These are phyloP conservation scores for Sphenostylis stenocarpa DNA, from an alignment of 306 rosid genomes.

Conservation along the genomic window DNA sequence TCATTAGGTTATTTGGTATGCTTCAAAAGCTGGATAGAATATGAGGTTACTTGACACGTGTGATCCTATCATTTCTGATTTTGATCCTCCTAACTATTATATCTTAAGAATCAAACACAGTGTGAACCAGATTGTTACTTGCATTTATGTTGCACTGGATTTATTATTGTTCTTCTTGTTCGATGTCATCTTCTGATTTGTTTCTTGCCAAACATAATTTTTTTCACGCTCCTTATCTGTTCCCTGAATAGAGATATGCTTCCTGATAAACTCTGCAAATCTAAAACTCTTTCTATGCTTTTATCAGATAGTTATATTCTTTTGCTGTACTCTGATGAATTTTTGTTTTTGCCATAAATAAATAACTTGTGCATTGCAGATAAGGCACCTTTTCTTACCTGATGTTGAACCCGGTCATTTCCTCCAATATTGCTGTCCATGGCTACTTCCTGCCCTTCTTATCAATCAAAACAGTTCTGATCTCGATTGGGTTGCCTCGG, in stretches of 20 bases:
- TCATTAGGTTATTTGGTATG: not conserved
- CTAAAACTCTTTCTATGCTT: not conserved
- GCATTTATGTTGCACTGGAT: not conserved
- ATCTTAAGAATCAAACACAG: not conserved
- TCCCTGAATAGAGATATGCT: not conserved
- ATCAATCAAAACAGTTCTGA: conserved; percentile 61
- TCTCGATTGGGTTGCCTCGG: conserved; percentile 80
- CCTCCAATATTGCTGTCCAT: conserved; percentile 75
- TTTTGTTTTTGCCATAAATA: conserved; percentile 1
- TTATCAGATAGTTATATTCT: not conserved
- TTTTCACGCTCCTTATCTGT: not conserved
- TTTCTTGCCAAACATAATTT: conserved; percentile 7
- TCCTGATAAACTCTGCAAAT: not conserved
- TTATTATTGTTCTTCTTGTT: not conserved
- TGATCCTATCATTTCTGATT: not conserved
- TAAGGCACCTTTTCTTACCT: conserved; percentile 70
- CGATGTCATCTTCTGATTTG: not conserved
- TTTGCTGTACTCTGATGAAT: conserved; percentile 14
- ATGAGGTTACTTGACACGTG: not conserved
- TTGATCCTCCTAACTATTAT: not conserved
- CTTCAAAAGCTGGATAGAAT: not conserved
- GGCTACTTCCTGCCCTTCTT: conserved; percentile 94
- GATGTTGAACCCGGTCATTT: conserved; percentile 79
- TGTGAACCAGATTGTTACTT: not conserved
- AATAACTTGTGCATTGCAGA: conserved; percentile 50